Percentiles rank a stretch among this genome's conserved stretches.
Evolutionary conservation across 176 grass and related monocot genomes (phyloP).

Genomic region (Hsuehochloa calcarea): DNA sequence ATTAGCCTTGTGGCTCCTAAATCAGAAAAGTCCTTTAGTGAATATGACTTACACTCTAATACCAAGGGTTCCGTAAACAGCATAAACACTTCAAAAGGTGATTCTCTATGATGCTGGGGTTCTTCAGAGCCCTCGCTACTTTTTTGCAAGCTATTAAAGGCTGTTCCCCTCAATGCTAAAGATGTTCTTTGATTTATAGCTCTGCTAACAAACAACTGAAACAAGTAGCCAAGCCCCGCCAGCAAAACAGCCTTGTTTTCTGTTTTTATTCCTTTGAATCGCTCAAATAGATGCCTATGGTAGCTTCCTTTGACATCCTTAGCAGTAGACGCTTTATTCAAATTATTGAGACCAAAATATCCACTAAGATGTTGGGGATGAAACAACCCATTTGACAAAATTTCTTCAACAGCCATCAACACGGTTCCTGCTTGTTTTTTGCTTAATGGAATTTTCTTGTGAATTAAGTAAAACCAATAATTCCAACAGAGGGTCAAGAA

Average conservation of each 20-base stretch:
- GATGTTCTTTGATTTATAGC: constrained; percentile 52
- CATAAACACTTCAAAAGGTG: constrained; percentile 81
- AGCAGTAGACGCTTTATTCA: constrained; percentile 29
- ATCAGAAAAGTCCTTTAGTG: constrained; percentile 46
- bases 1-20: constrained; percentile 61
- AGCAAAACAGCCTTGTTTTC: constrained; percentile 88
- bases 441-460: constrained; percentile 45
- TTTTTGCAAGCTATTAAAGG: constrained; percentile 30
- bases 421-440: constrained; percentile 30
- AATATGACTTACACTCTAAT: constrained; percentile 63
- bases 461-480: constrained; percentile 83
- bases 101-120: constrained; percentile 54
- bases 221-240: constrained; percentile 78
- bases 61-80: constrained; percentile 88
- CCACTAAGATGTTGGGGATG: constrained; percentile 79
- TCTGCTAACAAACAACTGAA: constrained; percentile 69
- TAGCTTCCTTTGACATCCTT: constrained; percentile 88
- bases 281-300: constrained; percentile 81
- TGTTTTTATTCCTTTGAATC: constrained; percentile 66
- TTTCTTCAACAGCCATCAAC: constrained; percentile 69
- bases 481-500: constrained; percentile 71
- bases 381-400: constrained; percentile 85
- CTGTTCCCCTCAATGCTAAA: constrained; percentile 11
- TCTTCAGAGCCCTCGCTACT: constrained; percentile 52
- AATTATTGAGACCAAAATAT: constrained; percentile 76